phyloP scores from a whole-genome alignment of 106 monocot species.

The Dioscorea zingiberensis region DNA sequence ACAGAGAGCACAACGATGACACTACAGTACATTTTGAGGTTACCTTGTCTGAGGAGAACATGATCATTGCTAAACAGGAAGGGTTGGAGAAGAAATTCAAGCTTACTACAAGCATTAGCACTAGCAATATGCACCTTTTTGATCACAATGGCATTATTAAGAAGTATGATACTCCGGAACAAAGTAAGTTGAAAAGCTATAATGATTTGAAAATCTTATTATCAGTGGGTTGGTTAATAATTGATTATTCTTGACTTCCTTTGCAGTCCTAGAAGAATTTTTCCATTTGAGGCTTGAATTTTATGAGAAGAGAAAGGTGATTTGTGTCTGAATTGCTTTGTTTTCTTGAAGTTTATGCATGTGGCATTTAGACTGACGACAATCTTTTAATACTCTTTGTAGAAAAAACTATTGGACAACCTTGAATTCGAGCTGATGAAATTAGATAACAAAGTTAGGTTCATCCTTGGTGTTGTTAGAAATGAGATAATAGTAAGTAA shows the following conservation, averaged over 20 bases:
- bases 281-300: conserved; percentile 54
- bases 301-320: conserved; percentile 88
- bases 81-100: conserved; percentile 91
- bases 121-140: conserved; percentile 97
- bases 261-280: conserved; percentile 83
- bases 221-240: background rate
- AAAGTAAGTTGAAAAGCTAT: conserved; percentile 43
- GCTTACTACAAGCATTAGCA: conserved; percentile 66
- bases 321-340: background rate
- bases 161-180: conserved; percentile 85
- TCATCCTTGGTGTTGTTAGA: conserved; percentile 71
- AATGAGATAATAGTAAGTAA: conserved; percentile 67
- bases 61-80: conserved; percentile 63
- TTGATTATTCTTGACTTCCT: background rate
- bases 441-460: conserved; percentile 79
- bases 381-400: conserved; percentile 1
- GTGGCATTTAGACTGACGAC: background rate
- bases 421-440: conserved; percentile 67
- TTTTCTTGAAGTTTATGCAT: background rate
- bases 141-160: conserved; percentile 74
- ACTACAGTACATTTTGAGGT: conserved; percentile 69
- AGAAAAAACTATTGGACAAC: conserved; percentile 58
- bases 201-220: background rate
- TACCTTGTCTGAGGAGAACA: conserved; percentile 64
- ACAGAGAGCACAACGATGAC: conserved; percentile 71